Conservation (phyloP, 2,329 filamentous ascomycete genomes). For the Ceratocystis smalleyi region DNA sequence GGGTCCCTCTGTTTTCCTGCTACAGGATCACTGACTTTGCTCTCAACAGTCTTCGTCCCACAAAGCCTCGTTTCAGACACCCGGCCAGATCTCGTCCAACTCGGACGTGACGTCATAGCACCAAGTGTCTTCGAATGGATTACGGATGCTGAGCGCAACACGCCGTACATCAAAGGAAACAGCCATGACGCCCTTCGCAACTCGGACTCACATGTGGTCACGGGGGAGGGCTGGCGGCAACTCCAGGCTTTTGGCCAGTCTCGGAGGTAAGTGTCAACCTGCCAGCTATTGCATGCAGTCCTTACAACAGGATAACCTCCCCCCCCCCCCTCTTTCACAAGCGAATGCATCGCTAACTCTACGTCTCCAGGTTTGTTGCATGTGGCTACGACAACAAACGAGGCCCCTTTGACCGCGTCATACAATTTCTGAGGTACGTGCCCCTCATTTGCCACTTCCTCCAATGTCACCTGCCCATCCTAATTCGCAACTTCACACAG, state of each 20-base stretch:
- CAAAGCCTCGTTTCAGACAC: slow-evolving; percentile 26
- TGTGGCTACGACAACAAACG: slow-evolving; percentile 42
- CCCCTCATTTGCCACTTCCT: not conserved
- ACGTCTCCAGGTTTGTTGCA: slow-evolving; percentile 36
- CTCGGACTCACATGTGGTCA: slow-evolving; percentile 43
- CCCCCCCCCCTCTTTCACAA: no score
- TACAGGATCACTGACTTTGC: not conserved
- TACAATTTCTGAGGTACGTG: slow-evolving; percentile 42
- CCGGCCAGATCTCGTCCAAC: slow-evolving; percentile 30
- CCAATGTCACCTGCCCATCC: not conserved
- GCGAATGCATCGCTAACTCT: not conserved
- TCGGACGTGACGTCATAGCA: slow-evolving; percentile 39
- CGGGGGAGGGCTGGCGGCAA: slow-evolving; percentile 49
- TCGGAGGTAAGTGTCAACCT: slow-evolving; percentile 30
- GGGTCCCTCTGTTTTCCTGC: not conserved
- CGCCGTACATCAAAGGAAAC: slow-evolving; percentile 41
- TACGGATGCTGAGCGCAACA: slow-evolving; percentile 49
- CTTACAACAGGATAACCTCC: no score
- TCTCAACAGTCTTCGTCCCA: slow-evolving; percentile 34
- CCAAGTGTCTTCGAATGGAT: slow-evolving; percentile 40
- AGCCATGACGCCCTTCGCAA: slow-evolving; percentile 47
- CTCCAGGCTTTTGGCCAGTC: slow-evolving; percentile 43
- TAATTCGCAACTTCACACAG: slow-evolving; percentile 17
- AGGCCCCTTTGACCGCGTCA: slow-evolving; percentile 36
- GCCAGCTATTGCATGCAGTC: not conserved